Conservation (phyloP, 371 early-diverging fungal species). For the Paraphysoderma sedebokerense region DNA sequence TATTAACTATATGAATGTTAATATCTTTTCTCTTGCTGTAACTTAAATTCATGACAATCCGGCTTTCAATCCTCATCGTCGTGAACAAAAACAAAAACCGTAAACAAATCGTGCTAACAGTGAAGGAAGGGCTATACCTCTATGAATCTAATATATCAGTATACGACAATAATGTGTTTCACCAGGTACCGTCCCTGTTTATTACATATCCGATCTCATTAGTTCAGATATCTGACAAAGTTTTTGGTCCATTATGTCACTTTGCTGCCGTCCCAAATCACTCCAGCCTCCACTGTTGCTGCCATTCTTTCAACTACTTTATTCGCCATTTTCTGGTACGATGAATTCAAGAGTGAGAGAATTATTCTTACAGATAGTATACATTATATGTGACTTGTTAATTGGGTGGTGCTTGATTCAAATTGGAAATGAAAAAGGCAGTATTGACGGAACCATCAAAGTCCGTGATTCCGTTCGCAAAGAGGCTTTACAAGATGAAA, state of each 20-base stretch:
- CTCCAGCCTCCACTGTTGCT: conserved; percentile 65
- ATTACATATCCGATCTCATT: too few species aligned
- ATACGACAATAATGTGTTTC: conserved; percentile 73
- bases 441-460: too few species aligned
- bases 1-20: background rate
- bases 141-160: conserved; percentile 56
- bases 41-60: background rate
- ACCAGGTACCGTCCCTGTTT: too few species aligned
- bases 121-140: conserved; percentile 74
- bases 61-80: conserved; percentile 23
- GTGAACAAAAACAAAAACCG: background rate
- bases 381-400: conserved; percentile 38
- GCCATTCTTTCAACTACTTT: conserved; percentile 43
- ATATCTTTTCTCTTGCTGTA: conserved; percentile 8
- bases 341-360: too few species aligned
- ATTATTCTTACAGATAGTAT: conserved; percentile 37
- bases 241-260: too few species aligned
- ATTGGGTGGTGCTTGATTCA: conserved; percentile 17
- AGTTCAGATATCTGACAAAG: too few species aligned
- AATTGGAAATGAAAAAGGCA: conserved; percentile 17
- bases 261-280: too few species aligned
- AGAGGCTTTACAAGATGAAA: too few species aligned
- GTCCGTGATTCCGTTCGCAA: too few species aligned
- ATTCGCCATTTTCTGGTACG: too few species aligned
- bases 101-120: too few species aligned